A percentile compares a stretch with the other conserved stretches of the same genome.
These are phyloP conservation scores for Colletotrichum sp. DNA, from an alignment of 2,329 filamentous ascomycete species.

Conservation along the genomic window DNA sequence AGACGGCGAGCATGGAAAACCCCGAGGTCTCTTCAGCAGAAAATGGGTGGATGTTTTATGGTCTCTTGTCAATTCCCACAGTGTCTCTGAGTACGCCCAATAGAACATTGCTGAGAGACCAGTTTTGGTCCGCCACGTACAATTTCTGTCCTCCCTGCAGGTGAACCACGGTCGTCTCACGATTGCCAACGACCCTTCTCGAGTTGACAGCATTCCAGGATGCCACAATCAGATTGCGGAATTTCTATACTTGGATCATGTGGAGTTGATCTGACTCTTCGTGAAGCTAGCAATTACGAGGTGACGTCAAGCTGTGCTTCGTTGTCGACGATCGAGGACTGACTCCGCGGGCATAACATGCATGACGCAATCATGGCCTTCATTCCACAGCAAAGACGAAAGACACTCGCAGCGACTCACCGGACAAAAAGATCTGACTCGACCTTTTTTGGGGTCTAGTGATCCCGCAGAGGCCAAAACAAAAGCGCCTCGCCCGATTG, in stretches of 20 bases:
- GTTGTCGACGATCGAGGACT: not conserved
- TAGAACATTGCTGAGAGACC: slow-evolving; percentile 39
- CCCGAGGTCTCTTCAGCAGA: not conserved
- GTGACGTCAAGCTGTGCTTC: not conserved
- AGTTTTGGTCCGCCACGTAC: slow-evolving; percentile 42
- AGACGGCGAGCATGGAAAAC: not conserved
- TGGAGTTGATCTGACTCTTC: not conserved
- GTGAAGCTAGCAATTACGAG: not conserved
- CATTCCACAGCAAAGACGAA: not conserved
- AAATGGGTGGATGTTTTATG: slow-evolving; percentile 34
- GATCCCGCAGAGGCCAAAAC: not conserved
- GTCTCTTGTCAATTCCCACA: slow-evolving; percentile 32
- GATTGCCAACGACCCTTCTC: not conserved
- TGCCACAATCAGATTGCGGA: not conserved
- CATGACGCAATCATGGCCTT: not conserved
- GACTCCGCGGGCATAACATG: not conserved
- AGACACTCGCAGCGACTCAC: not conserved
- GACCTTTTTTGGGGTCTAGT: not conserved
- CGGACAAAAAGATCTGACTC: not conserved
- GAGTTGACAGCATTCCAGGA: not conserved
- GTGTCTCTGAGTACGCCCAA: slow-evolving; percentile 27
- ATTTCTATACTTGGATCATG: not conserved
- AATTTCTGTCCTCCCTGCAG: not conserved
- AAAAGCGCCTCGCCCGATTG: not conserved
- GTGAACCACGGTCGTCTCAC: not conserved